Evolutionary conservation across 371 early-diverging fungal genomes (phyloP).

Genomic region (Syncephalis plumigaleata): DNA sequence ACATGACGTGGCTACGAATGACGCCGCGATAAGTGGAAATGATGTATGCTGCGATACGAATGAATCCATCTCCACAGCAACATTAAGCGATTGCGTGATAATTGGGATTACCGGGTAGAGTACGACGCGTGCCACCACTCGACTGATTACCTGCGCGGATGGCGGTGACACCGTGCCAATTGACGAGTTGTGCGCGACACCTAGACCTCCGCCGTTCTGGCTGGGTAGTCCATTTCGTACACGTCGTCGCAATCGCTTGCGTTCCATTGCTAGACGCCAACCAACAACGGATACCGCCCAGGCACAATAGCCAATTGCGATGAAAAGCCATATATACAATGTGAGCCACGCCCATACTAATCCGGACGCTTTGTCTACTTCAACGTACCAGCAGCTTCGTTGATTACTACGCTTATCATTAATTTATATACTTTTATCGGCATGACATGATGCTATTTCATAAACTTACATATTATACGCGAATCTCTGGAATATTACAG

Average conservation of each 20-base stretch:
- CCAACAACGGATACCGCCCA: background rate
- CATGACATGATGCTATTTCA: too few species aligned
- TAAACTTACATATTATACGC: background rate
- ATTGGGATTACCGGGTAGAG: background rate
- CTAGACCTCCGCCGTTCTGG: too few species aligned
- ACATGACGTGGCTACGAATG: background rate
- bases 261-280: background rate
- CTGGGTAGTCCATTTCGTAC: too few species aligned
- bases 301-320: background rate
- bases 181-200: too few species aligned
- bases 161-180: too few species aligned
- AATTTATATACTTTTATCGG: too few species aligned
- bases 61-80: background rate
- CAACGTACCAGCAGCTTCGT: background rate
- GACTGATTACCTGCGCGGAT: background rate
- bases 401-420: too few species aligned
- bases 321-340: background rate
- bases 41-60: background rate
- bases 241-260: too few species aligned
- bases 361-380: background rate
- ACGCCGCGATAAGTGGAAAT: background rate
- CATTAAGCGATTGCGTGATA: background rate
- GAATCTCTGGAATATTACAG: background rate
- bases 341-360: background rate
- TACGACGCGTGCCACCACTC: background rate